Evolutionary conservation across 164 flowering plant genomes (phyloP), one percentile per base, ranked within the genome.

Genomic region (Annona squamosa): DNA sequence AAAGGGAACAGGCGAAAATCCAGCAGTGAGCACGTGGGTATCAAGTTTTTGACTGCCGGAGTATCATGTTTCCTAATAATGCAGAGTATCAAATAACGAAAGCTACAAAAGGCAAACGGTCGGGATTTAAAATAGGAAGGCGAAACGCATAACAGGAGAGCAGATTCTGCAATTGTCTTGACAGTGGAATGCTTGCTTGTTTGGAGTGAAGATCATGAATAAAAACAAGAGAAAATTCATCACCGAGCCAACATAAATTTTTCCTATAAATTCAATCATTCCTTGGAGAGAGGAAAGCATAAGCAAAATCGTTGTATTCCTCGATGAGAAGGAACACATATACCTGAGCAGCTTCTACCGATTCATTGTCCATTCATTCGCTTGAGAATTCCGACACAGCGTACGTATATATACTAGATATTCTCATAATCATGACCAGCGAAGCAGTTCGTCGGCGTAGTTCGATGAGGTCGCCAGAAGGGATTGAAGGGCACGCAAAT

Each of bases 401-500:
- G 37, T 26, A 26, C 37, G 37, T 26, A 26, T 26, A 26, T 26
- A 26, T 26, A 26, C 37, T 26, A 26, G 37, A 26, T 26, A 26
- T 26, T 26, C 37, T 26, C 37, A 26, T 26, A 26, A 26, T 26
- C 37, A 26, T 26, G 37, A 26, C 37, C 37, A 26, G 37, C 37
- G 37, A 26, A 26, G 37, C 37, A 26, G 37, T 26, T 26, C 37
- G 37, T 26, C 37, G 37, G 81, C 63, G 76, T 42, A 63, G 59
- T 37, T 76, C 79, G 48, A 4, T 73, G 71, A 71, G 73, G 65
- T 4, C 63, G 4, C 57, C 69, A 2, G 81, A 79, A 71, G 75
- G 46, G 45, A 44, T 37, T 13, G 68, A 44, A 42, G 5, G 3
- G 6, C 3, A 5, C 13, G 19, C 4, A 3, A 13, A 37, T 37